Evolutionary conservation across 2,329 filamentous ascomycete species (phyloP).

Genomic region (Exophiala alcalophila): DNA sequence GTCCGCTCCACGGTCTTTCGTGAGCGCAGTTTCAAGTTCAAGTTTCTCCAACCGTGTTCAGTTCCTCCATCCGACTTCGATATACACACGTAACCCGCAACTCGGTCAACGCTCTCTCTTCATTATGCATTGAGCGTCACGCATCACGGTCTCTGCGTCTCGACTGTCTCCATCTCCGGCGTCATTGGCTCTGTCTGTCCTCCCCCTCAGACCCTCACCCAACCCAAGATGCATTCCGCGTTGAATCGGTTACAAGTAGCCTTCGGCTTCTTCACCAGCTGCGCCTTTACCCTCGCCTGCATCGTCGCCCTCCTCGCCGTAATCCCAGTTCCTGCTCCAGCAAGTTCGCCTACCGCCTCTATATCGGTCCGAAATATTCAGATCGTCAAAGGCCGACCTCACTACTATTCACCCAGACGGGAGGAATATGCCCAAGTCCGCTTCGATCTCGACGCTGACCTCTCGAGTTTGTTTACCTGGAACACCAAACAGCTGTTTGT

Average conservation of each 20-base stretch:
- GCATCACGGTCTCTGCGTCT: too few species aligned
- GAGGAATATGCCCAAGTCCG: conserved; percentile 94
- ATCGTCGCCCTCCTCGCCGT: conserved; percentile 73
- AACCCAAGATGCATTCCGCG: conserved; percentile 75
- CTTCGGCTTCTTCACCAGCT: conserved; percentile 97
- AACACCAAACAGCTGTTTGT: conserved; percentile 99
- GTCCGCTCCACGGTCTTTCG: too few species aligned
- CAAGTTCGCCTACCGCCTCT: conserved; percentile 56
- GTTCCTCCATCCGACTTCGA: not conserved
- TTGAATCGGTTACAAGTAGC: conserved; percentile 83
- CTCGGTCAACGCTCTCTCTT: not conserved
- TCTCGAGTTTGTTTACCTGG: conserved; percentile 93
- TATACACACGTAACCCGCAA: not conserved
- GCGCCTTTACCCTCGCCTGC: conserved; percentile 75
- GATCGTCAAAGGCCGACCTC: conserved; percentile 86
- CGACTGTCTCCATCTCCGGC: too few species aligned
- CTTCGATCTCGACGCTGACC: conserved; percentile 89
- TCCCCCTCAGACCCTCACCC: too few species aligned
- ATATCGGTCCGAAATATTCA: conserved; percentile 73
- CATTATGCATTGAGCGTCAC: conserved; percentile 12
- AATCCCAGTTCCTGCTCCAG: conserved; percentile 57
- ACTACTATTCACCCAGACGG: conserved; percentile 89
- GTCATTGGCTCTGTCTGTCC: too few species aligned
- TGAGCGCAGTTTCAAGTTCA: too few species aligned
- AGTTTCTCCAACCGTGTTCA: conserved; percentile 12